Percentiles rank a stretch among this genome's conserved stretches.
These are phyloP conservation scores for Scortechinia acanthostroma DNA, from an alignment of 2,329 filamentous ascomycete species.

Conservation along the genomic window DNA sequence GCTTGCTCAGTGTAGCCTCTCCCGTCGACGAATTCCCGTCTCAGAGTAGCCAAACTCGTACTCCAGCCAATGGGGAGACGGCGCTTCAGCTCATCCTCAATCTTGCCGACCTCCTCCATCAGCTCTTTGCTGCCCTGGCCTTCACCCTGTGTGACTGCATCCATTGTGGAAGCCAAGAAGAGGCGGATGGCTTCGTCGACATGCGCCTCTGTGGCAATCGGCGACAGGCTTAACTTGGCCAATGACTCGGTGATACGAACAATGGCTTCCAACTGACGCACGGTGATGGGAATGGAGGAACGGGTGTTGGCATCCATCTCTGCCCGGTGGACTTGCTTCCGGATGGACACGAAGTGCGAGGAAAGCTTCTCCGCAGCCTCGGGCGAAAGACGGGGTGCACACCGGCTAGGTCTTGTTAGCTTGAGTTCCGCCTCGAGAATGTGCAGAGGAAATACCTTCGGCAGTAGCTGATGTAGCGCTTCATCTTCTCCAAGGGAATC, in stretches of 20 bases:
- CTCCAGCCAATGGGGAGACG: conserved; percentile 91
- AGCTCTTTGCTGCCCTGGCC: conserved; percentile 79
- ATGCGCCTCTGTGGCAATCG: conserved; percentile 80
- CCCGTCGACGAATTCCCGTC: conserved; percentile 84
- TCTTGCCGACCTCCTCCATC: conserved; percentile 78
- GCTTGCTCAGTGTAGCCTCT: conserved; percentile 84
- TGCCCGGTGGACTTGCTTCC: conserved; percentile 83
- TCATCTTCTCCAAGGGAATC: conserved; percentile 93
- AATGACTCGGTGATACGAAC: conserved; percentile 94
- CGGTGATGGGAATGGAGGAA: conserved; percentile 92
- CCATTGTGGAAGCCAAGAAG: conserved; percentile 95
- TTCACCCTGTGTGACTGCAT: conserved; percentile 85
- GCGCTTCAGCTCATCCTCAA: conserved; percentile 82
- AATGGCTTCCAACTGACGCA: conserved; percentile 93
- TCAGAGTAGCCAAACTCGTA: conserved; percentile 78
- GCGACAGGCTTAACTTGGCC: conserved; percentile 80
- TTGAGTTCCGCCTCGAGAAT: background rate
- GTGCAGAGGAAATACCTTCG: conserved; percentile 63
- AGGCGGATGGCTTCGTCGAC: conserved; percentile 96
- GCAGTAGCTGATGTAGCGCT: conserved; percentile 94
- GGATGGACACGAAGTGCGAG: conserved; percentile 93
- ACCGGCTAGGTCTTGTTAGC: conserved; percentile 54
- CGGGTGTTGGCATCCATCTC: conserved; percentile 85
- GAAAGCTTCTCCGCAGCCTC: conserved; percentile 93
- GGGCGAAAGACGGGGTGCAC: conserved; percentile 80